Evolutionary conservation across 2,329 filamentous ascomycete genomes (phyloP), one percentile per base, ranked within the genome.

Genomic region (Arthrobotrys sinensis): DNA sequence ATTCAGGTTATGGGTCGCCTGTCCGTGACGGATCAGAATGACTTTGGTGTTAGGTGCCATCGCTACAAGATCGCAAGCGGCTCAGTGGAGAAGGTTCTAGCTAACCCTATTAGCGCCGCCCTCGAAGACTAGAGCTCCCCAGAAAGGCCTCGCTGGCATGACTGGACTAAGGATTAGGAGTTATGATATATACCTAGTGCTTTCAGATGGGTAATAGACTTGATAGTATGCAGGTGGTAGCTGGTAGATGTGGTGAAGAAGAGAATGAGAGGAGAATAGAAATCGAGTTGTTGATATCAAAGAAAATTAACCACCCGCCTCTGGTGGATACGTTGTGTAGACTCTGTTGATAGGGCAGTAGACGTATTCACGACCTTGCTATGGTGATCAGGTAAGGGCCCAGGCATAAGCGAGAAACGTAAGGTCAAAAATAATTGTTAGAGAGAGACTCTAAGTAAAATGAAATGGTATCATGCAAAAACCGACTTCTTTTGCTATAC

Each of bases 41-140:
- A 78, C 62, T 28, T 78, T 78, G 11, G 62, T 78, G 19, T 78
- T 38, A 3, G 75, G 75, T 7, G 75, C 75, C 75, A 78, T 78
- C 7, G 19, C 60, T 19, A 28, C 8, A 38, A 24, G 32, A n/a
- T 8, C 10, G n/a, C 28, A 38, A 14, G 21, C 8, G 53, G 38
- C n/a, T 24, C 6, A 24, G 3, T 16, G 10, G 12, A 28, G 48
- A 45, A 55, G 24, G 5, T 55, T 34, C 28, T 52, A 66, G 63
- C 14, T 4, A 28, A 10, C 8, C 32, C 16, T 14, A 28, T 60
- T 32, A 60, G 55, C 36, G 43, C 55, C 4, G 16, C 16, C 21
- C 34, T 5, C 11, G 6, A 16, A 38, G 19, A 21, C n/a, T 14
- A 11, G 34, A 21, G 3, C 8, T 28, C 0, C 5, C 52, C 12